Conservation (phyloP, 257 asterid species). For the Solanum rostratum region DNA sequence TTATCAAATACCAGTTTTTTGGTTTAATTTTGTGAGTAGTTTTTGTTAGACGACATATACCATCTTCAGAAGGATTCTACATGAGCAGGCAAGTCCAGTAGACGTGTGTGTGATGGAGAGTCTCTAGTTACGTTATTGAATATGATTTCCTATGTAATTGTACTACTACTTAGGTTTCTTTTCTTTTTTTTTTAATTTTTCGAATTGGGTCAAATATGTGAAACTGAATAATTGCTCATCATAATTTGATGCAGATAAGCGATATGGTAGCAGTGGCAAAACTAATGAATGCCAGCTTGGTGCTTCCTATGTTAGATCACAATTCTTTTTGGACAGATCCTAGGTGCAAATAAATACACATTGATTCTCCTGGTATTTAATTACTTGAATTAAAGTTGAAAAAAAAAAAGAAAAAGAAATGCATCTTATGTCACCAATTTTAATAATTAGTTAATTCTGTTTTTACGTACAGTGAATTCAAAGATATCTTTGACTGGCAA, state of each 20-base stretch:
- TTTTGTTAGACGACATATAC: no score
- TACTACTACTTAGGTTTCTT: no score
- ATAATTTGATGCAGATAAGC: conserved; percentile 17
- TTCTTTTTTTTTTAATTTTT: background rate
- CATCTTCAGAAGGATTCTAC: no score
- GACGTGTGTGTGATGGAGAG: no score
- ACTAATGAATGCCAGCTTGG: conserved; percentile 24
- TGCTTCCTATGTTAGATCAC: conserved; percentile 36
- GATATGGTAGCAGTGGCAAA: conserved; percentile 38
- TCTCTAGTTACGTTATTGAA: no score
- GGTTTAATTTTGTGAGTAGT: background rate
- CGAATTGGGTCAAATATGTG: background rate
- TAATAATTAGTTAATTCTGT: background rate
- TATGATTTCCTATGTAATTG: no score
- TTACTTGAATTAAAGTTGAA: background rate
- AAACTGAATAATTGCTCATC: background rate
- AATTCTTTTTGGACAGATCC: conserved; percentile 31
- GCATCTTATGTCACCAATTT: background rate
- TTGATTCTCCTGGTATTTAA: background rate
- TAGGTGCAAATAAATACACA: conserved; percentile 12
- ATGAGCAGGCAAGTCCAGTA: no score
- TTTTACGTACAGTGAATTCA: conserved; percentile 23
- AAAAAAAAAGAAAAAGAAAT: background rate
- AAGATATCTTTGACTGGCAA: conserved; percentile 32
- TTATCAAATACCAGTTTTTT: background rate